Conservation (phyloP, 805 yeast species). For the Saccharomycopsis amapae region DNA sequence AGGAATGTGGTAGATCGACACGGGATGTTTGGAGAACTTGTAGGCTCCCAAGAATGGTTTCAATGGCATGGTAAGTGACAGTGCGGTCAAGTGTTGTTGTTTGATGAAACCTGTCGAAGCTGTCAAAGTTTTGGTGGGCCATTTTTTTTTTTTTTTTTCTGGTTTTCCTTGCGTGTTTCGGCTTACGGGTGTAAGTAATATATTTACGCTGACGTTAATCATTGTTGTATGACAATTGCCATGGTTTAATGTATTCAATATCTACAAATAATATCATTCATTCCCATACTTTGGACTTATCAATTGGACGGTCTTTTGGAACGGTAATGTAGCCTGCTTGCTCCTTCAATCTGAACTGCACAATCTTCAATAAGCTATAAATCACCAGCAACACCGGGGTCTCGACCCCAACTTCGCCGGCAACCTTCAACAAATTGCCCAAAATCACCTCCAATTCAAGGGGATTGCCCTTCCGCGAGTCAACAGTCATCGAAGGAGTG, state of each 20-base stretch:
- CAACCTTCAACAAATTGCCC: conserved; percentile 54
- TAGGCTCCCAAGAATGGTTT: conserved; percentile 8
- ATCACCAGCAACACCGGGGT: conserved; percentile 56
- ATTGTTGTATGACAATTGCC: too few species aligned
- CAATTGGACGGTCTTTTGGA: conserved; percentile 16
- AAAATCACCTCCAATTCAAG: conserved; percentile 67
- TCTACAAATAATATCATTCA: too few species aligned
- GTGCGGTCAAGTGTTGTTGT: too few species aligned
- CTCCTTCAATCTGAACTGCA: conserved; percentile 59
- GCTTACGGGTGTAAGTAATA: too few species aligned
- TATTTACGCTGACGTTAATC: too few species aligned
- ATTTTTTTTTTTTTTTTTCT: too few species aligned
- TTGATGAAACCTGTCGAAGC: too few species aligned
- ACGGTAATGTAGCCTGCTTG: conserved; percentile 33
- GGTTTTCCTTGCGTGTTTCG: too few species aligned
- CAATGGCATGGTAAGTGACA: too few species aligned
- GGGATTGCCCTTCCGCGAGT: conserved; percentile 54
- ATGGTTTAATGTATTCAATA: too few species aligned
- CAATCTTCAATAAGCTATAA: conserved; percentile 51
- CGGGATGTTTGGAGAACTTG: conserved; percentile 3
- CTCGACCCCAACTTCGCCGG: conserved; percentile 36
- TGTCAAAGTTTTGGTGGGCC: too few species aligned
- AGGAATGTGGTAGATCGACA: conserved; percentile 14
- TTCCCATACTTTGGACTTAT: conserved; percentile 10
- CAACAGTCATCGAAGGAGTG: conserved; percentile 70